Conservation (phyloP, 2,329 filamentous ascomycete species). For the Xylogone sp. region DNA sequence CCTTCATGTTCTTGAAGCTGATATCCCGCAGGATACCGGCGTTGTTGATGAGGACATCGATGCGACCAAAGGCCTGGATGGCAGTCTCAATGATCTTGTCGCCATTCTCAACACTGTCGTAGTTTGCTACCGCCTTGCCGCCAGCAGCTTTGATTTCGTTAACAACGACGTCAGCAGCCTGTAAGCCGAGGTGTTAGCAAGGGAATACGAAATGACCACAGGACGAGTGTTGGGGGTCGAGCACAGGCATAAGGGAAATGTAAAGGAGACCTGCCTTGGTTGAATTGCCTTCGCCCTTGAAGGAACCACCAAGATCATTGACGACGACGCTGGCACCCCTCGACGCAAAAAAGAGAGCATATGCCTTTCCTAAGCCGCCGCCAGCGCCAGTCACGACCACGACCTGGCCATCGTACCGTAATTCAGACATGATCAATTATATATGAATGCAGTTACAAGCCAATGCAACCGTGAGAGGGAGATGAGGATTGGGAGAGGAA, state of each 20-base stretch:
- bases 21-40: conserved; percentile 89
- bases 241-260: neutral
- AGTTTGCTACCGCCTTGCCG: conserved; percentile 96
- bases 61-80: conserved; percentile 74
- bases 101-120: conserved; percentile 89
- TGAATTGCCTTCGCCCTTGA: conserved; percentile 87
- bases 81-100: conserved; percentile 92
- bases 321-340: conserved; percentile 93
- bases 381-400: conserved; percentile 86
- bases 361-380: conserved; percentile 76
- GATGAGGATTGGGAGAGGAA: neutral
- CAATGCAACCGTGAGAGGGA: neutral
- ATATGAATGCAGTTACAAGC: conserved; percentile 3
- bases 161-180: conserved; percentile 82
- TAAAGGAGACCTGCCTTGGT: conserved; percentile 60
- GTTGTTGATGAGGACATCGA: conserved; percentile 97
- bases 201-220: neutral
- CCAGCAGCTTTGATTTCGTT: conserved; percentile 81
- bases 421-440: conserved; percentile 47
- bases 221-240: neutral
- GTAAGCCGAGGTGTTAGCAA: neutral
- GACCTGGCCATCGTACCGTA: conserved; percentile 83
- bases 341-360: conserved; percentile 83
- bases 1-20: conserved; percentile 98
- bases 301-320: conserved; percentile 90